phyloP scores from a whole-genome alignment of 2,329 filamentous ascomycete species.

The Talaromyces piceae region DNA sequence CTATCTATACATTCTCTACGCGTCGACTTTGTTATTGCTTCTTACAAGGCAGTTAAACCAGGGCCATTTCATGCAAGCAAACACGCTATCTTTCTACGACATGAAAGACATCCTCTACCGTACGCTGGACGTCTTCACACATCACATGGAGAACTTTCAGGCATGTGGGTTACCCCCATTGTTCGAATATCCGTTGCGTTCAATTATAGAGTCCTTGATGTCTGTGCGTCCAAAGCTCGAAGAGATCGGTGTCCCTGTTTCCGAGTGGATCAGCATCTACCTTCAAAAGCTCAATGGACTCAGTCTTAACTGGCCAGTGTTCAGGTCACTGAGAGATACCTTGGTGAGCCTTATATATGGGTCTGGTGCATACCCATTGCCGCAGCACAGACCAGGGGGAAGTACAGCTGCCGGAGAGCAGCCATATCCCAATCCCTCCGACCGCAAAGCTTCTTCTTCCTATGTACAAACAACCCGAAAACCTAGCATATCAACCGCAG shows the following conservation, averaged over 20 bases:
- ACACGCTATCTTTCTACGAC: constrained; percentile 26
- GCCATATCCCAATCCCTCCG: not conserved
- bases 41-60: constrained; percentile 26
- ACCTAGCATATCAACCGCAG: not conserved
- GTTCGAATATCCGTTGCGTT: constrained; percentile 30
- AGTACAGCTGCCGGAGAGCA: not conserved
- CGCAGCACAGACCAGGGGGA: not conserved
- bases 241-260: constrained; percentile 26
- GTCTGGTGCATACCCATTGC: not conserved
- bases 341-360: constrained; percentile 23
- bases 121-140: constrained; percentile 26
- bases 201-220: constrained; percentile 28
- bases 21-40: constrained; percentile 29
- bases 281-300: constrained; percentile 21
- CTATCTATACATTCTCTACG: constrained; percentile 30
- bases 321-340: constrained; percentile 22
- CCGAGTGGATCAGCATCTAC: constrained; percentile 27
- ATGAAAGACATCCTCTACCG: constrained; percentile 31
- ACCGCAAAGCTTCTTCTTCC: not conserved
- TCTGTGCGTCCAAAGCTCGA: constrained; percentile 23
- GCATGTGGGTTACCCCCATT: constrained; percentile 30
- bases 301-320: constrained; percentile 27
- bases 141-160: constrained; percentile 32
- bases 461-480: not conserved
- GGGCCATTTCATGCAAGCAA: constrained; percentile 24